Evolutionary conservation across 345 rosid genomes (phyloP), one percentile per base, ranked within the genome.

Genomic region (Viola odorata): DNA sequence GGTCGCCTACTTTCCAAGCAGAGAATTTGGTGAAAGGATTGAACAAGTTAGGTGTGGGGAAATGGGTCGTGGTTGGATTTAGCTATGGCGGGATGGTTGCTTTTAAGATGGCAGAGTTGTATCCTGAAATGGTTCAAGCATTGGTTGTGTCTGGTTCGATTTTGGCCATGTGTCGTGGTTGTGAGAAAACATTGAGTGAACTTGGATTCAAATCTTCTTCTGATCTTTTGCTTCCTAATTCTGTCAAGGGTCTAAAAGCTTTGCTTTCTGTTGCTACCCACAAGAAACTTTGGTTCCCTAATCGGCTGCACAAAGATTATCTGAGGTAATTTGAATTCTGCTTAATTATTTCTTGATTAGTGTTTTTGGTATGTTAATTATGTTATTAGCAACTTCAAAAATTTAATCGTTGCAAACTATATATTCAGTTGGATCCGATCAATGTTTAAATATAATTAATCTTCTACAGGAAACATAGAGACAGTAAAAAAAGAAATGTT

Each of bases 1-100:
- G 98, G 40, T 87, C 96, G 7, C 96, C 96, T 0, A 66, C 69
- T 17, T 87, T 92, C 62, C 96, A 92, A 69, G 98, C 88, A 4
- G 83, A 87, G 45, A 78, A 83, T 61, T 41, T 92, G 81, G 87
- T 77, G 8, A 82, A 76, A 54, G 96, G 85, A 17, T 71, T 92
- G 36, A 71, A 55, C 59, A 78, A 77, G 75, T 77, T 92, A 0
- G 94, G 94, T 4, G 77, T 92, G 14, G 87, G 87, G 11, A 83
- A 67, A 69, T 87, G 89, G 67, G 61, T 63, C 1, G 50, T 85
- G 37, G 84, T 89, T 41, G 96, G 96, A 42, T 89, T 92, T 55
- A 92, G 98, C 73, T 92, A 92, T 13, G 98, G 98, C 4, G 98
- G 96, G 54, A 92, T 92, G 91, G 96, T 92, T 49, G 85, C 88